Percentiles rank a stretch among this genome's conserved stretches.
Conservation (phyloP, 352 stramenopile species). For the Phytophthora colocasiae region DNA sequence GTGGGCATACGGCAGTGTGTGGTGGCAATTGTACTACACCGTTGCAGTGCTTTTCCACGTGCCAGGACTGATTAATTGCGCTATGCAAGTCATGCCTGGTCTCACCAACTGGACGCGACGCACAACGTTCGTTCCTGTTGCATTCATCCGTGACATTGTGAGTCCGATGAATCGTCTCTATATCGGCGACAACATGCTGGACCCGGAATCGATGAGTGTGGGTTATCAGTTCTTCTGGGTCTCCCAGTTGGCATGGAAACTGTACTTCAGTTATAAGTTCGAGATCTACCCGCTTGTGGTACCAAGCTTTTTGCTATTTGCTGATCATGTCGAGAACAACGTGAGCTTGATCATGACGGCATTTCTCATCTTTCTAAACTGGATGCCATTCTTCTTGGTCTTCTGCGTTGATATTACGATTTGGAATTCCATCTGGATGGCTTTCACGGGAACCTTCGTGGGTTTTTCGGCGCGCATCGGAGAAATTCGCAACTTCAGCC, state of each 20-base stretch:
- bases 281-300: conserved; percentile 96
- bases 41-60: conserved; percentile 65
- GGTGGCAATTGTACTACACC: conserved; percentile 74
- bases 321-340: conserved; percentile 94
- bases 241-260: conserved; percentile 95
- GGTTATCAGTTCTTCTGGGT: conserved; percentile 97
- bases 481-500: conserved; percentile 94
- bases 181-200: conserved; percentile 96
- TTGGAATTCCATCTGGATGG: conserved; percentile 98
- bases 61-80: conserved; percentile 72
- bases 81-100: conserved; percentile 80
- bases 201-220: conserved; percentile 90
- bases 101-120: conserved; percentile 85
- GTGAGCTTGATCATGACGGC: conserved; percentile 86
- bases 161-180: conserved; percentile 98
- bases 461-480: conserved; percentile 97
- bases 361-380: conserved; percentile 95
- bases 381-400: conserved; percentile 98
- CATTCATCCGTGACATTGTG: conserved; percentile 81
- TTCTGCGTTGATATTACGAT: conserved; percentile 99
- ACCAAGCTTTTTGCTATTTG: conserved; percentile 95
- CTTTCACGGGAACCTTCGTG: conserved; percentile 96
- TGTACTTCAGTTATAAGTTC: conserved; percentile 99
- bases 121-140: conserved; percentile 70
- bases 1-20: conserved; percentile 63